These are phyloP conservation scores for Insectozyma bohioensis DNA, from an alignment of 1,139 yeast genomes.

Conservation along the genomic window DNA sequence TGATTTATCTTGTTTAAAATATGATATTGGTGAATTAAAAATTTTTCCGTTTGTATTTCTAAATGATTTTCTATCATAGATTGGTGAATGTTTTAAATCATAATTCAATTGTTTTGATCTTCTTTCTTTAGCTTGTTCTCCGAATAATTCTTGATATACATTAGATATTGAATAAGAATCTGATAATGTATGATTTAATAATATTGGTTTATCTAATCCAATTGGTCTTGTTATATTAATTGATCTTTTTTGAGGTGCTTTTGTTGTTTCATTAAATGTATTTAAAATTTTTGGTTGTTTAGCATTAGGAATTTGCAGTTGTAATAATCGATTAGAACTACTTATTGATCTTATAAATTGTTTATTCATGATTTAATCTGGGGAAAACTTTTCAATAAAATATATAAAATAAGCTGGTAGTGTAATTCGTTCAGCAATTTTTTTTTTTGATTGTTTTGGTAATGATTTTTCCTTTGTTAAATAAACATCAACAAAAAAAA, in stretches of 20 bases:
- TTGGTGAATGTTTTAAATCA: constrained; percentile 84
- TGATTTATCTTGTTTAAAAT: constrained; percentile 73
- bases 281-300: constrained; percentile 26
- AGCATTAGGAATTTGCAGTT: constrained; percentile 10
- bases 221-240: constrained; percentile 36
- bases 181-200: constrained; percentile 26
- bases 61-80: constrained; percentile 79
- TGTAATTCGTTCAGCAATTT: constrained; percentile 2
- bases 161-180: constrained; percentile 22
- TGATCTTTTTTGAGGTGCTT: constrained; percentile 30
- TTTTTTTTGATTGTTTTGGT: constrained; percentile 1
- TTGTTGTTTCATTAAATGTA: constrained; percentile 28
- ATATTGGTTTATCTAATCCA: constrained; percentile 36
- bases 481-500: constrained; percentile 4
- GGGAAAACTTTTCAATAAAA: too few relatives aligned
- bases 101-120: constrained; percentile 59
- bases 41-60: constrained; percentile 81
- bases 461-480: too few relatives aligned
- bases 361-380: constrained; percentile 4
- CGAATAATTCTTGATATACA: constrained; percentile 29
- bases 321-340: constrained; percentile 1
- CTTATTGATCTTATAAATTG: constrained; percentile 5
- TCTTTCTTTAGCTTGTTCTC: constrained; percentile 49
- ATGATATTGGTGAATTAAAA: constrained; percentile 76
- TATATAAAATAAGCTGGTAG: constrained; percentile 1